These are phyloP conservation scores for Luffa aegyptiaca DNA, from an alignment of 306 rosid genomes.

Conservation along the genomic window DNA sequence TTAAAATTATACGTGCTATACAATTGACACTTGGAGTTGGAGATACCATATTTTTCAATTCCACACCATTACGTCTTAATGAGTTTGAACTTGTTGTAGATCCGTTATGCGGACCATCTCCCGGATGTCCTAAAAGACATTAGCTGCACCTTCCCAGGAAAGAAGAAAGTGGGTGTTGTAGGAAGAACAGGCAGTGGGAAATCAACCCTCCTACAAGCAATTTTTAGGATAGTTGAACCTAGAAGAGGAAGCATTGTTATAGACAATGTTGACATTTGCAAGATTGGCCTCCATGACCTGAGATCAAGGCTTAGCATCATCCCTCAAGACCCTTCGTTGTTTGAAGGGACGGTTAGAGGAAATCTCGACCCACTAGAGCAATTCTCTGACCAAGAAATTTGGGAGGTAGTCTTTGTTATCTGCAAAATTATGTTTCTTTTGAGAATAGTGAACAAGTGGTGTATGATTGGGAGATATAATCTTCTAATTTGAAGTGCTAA, in stretches of 20 bases:
- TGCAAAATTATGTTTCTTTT: not conserved
- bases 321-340: slow-evolving; percentile 86
- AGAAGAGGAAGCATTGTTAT: slow-evolving; percentile 72
- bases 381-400: slow-evolving; percentile 53
- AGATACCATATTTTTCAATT: not conserved
- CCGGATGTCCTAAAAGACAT: slow-evolving; percentile 73
- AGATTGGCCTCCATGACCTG: slow-evolving; percentile 85
- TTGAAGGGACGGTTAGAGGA: slow-evolving; percentile 86
- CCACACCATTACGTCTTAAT: not conserved
- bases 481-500: not conserved
- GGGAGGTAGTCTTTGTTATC: slow-evolving; percentile 53
- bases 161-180: slow-evolving; percentile 78
- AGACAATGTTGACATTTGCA: slow-evolving; percentile 61
- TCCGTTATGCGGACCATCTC: slow-evolving; percentile 88
- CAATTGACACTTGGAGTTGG: not conserved
- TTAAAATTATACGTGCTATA: not conserved
- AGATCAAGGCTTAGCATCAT: slow-evolving; percentile 88
- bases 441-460: not conserved
- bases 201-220: slow-evolving; percentile 90
- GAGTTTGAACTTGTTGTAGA: slow-evolving; percentile 25
- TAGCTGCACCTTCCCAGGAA: slow-evolving; percentile 80
- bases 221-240: slow-evolving; percentile 85
- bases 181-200: slow-evolving; percentile 97
- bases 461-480: not conserved
- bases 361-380: slow-evolving; percentile 69